These are phyloP conservation scores for Entophlyctis luteolus DNA, from an alignment of 192 early-diverging fungal genomes.

Conservation along the genomic window DNA sequence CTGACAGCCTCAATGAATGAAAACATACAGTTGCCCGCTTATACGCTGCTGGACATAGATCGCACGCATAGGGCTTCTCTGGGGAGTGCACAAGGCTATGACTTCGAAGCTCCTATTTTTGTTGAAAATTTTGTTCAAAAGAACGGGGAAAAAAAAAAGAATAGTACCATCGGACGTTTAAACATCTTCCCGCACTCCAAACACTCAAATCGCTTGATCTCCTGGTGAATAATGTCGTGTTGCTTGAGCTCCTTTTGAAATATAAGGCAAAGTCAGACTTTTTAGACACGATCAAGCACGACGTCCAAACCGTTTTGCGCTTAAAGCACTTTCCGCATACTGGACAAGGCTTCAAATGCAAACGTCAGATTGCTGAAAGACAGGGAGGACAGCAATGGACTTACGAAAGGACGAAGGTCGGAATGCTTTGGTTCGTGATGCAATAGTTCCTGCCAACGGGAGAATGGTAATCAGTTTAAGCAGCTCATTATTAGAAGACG, in stretches of 20 bases:
- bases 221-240: constrained; percentile 16
- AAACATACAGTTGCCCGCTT: constrained; percentile 16
- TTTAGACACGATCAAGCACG: too few relatives aligned
- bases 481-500: too few relatives aligned
- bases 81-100: constrained; percentile 16
- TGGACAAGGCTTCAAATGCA: constrained; percentile 20
- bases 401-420: constrained; percentile 16
- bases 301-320: constrained; percentile 14
- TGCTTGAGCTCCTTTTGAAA: constrained; percentile 31
- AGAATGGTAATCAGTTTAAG: too few relatives aligned
- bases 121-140: not conserved
- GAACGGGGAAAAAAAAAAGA: not conserved
- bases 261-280: too few relatives aligned
- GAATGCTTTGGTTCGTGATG: constrained; percentile 27
- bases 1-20: constrained; percentile 5
- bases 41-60: constrained; percentile 9
- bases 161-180: constrained; percentile 20
- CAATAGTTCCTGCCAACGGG: constrained; percentile 12
- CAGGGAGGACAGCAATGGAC: too few relatives aligned
- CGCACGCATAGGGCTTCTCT: constrained; percentile 13
- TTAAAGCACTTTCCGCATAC: constrained; percentile 21
- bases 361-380: too few relatives aligned
- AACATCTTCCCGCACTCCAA: constrained; percentile 18
- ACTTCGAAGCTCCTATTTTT: constrained; percentile 10
- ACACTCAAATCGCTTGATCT: constrained; percentile 18